Conservation (phyloP, 306 rosid genomes). For the Trifolium subterraneum region DNA sequence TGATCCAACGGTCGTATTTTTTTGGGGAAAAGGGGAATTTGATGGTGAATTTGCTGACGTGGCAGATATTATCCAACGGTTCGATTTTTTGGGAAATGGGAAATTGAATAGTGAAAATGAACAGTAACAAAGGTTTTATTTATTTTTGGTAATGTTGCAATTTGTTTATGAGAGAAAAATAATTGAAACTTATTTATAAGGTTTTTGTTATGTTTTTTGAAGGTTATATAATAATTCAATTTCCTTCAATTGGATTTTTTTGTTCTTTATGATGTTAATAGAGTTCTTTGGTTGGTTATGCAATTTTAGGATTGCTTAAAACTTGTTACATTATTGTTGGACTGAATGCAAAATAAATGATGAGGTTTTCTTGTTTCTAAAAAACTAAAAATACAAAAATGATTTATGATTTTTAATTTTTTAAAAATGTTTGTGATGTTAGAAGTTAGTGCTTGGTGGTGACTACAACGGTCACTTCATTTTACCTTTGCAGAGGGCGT, state of each 20-base stretch:
- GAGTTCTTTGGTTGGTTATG: not conserved
- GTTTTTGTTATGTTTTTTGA: slow-evolving; percentile 23
- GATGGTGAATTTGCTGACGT: not conserved
- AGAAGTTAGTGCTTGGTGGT: no score
- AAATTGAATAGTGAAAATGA: slow-evolving; percentile 8
- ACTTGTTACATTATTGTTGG: not conserved
- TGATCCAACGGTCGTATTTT: slow-evolving; percentile 11
- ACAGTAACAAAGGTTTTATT: slow-evolving; percentile 1
- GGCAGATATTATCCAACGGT: not conserved
- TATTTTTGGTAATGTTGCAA: not conserved
- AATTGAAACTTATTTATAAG: not conserved
- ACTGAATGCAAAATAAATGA: not conserved
- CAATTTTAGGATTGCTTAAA: slow-evolving; percentile 8
- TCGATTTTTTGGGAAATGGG: not conserved
- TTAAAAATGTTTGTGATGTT: no score
- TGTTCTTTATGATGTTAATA: slow-evolving; percentile 25
- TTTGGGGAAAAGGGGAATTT: not conserved
- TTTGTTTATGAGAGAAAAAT: not conserved
- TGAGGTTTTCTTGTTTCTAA: not conserved
- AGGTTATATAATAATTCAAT: slow-evolving; percentile 8
- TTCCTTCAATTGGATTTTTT: slow-evolving; percentile 11
- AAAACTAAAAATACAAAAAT: no score
- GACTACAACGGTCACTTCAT: no score
- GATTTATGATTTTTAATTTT: no score
- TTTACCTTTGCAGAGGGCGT: no score